Evolutionary conservation across 805 yeast genomes (phyloP), one percentile per base, ranked within the genome.

Genomic region (Starmerella powellii): DNA sequence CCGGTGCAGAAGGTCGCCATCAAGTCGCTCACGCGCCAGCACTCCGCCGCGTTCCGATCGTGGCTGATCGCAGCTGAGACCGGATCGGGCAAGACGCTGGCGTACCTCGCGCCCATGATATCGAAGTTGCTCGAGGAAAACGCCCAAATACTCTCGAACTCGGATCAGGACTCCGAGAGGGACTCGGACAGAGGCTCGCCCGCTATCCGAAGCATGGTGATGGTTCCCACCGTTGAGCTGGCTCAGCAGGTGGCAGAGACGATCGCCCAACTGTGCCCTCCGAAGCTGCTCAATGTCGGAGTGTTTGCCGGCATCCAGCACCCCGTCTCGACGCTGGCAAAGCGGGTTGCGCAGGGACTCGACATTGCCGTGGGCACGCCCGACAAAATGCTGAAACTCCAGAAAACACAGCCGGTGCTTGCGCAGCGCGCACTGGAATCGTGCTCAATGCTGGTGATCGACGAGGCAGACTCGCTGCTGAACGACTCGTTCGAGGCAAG

Each of bases 41-140:
- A 59, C 4, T 29, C 49, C 51, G 51, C 55, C 31, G 44, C 54
- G 17, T 37, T 38, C 31, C 75, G 76, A 50, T 71, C 78, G 1
- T 84, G 74, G 65, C 74, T 91, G 2, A 61, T 88, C 41, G 96
- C 97, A 0, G 95, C 96, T 2, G 97, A 91, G 58, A 88, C 98
- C 0, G 98, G 98, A 0, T 80, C 94, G 0, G 98, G 98, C 8
- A 88, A 88, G 57, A 88, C 98, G 0, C 76, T 94, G 77, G 86
- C 96, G 0, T 88, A 87, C 56, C 57, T 91, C 46, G 75, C 81
- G 0, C 87, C 95, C 0, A 48, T 88, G 28, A 49, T 87, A 30
- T 80, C 84, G 37, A 74, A 73, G 48, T 60, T 87, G 48, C 72
- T 75, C 46, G 76, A 78, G 17, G 27, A 6, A 11, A 15, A 10